A percentile compares a stretch with the other conserved stretches of the same genome.
Conservation (phyloP, 176 grass and related monocot species). For the Triticum dicoccoides region DNA sequence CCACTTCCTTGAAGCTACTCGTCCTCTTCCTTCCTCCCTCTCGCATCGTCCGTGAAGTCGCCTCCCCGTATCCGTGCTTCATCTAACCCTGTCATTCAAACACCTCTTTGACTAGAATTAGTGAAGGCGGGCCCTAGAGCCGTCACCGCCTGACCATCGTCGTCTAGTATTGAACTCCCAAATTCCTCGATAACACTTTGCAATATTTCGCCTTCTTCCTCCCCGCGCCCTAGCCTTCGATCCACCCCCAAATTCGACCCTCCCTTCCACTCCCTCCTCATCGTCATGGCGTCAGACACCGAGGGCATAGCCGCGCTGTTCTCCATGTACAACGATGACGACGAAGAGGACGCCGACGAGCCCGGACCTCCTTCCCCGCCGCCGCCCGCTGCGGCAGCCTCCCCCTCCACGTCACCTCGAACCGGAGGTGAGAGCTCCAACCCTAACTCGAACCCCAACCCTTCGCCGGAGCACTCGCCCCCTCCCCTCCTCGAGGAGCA, state of each 20-base stretch:
- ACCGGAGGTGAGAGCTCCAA: slow-evolving; percentile 24
- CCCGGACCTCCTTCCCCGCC: slow-evolving; percentile 20
- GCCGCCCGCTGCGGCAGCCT: slow-evolving; percentile 14
- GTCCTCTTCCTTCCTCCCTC: too few relatives aligned
- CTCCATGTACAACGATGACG: slow-evolving; percentile 90
- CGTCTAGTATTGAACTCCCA: background rate
- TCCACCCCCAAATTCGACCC: slow-evolving; percentile 29
- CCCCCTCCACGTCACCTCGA: slow-evolving; percentile 35
- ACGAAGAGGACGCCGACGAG: slow-evolving; percentile 69
- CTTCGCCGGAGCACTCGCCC: slow-evolving; percentile 19
- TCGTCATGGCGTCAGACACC: slow-evolving; percentile 60
- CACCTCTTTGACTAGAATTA: too few relatives aligned
- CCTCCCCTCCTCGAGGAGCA: slow-evolving; percentile 35
- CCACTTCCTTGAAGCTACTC: too few relatives aligned
- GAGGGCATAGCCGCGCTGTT: slow-evolving; percentile 69
- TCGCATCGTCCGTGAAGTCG: too few relatives aligned
- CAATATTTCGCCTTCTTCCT: slow-evolving; percentile 1
- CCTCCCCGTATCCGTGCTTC: too few relatives aligned
- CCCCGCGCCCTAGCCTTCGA: slow-evolving; percentile 19
- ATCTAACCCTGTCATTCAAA: too few relatives aligned
- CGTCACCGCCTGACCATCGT: background rate
- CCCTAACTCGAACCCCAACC: slow-evolving; percentile 28
- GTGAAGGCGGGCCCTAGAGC: background rate
- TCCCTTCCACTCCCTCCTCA: background rate
- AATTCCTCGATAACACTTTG: background rate